phyloP scores from a whole-genome alignment of 2,329 filamentous ascomycete species.

The Thyridium curvatum region DNA sequence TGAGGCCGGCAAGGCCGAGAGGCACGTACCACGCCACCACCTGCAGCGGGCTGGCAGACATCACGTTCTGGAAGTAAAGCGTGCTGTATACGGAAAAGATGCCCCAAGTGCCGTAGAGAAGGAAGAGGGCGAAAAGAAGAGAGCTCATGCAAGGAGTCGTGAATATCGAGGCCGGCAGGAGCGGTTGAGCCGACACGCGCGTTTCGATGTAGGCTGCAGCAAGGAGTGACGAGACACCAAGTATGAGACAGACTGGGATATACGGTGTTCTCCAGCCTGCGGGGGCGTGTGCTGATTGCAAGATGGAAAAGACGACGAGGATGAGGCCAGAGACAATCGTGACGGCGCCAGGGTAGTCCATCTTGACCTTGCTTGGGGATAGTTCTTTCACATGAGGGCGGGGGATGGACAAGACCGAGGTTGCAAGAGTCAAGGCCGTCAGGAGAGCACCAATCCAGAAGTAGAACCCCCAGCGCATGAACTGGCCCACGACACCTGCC shows the following conservation, averaged over 20 bases:
- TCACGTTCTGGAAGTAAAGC: conserved; percentile 58
- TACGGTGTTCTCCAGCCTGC: conserved; percentile 69
- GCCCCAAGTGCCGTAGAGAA: conserved; percentile 62
- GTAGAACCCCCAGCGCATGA: conserved; percentile 59
- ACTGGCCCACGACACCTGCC: conserved; percentile 56
- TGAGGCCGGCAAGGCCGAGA: conserved; percentile 59
- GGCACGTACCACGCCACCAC: conserved; percentile 65
- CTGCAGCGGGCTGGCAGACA: conserved; percentile 52
- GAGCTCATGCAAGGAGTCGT: conserved; percentile 61
- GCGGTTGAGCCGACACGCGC: conserved; percentile 59
- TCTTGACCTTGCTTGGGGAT: conserved; percentile 23
- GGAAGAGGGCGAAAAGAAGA: conserved; percentile 53
- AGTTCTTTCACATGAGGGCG: too few relatives aligned
- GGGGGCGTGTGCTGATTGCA: conserved; percentile 63
- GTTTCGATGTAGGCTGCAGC: conserved; percentile 65
- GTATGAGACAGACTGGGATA: conserved; percentile 56
- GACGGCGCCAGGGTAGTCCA: conserved; percentile 63
- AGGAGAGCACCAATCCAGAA: conserved; percentile 56
- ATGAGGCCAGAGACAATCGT: conserved; percentile 60
- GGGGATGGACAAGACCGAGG: conserved; percentile 32
- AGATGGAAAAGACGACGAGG: conserved; percentile 69
- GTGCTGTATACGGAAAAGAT: conserved; percentile 66
- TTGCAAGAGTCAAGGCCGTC: conserved; percentile 38
- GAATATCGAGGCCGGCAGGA: conserved; percentile 67
- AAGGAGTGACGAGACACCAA: conserved; percentile 47